These are phyloP conservation scores for Didymella sp. DNA, from an alignment of 2,329 filamentous ascomycete species.

Conservation along the genomic window DNA sequence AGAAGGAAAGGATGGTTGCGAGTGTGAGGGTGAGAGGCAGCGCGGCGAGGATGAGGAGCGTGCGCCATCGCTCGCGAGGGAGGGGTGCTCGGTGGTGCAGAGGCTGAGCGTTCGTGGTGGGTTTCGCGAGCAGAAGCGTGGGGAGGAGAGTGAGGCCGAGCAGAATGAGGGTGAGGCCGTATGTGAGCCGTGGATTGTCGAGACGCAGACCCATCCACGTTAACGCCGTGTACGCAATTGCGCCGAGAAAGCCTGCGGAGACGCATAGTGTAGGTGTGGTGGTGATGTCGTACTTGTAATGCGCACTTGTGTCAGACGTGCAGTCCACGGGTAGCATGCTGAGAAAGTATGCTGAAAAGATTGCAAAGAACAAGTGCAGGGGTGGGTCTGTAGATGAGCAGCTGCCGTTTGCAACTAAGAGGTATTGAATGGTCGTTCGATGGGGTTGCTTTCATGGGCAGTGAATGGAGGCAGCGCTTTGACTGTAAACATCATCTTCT, in stretches of 20 bases:
- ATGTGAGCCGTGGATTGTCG: background rate
- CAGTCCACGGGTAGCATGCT: no score
- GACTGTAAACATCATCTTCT: no score
- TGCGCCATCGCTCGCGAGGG: no score
- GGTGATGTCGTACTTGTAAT: slow-evolving; percentile 36
- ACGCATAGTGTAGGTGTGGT: slow-evolving; percentile 46
- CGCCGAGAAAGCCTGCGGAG: slow-evolving; percentile 26
- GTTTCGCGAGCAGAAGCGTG: slow-evolving; percentile 16
- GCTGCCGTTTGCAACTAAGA: background rate
- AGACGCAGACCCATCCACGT: slow-evolving; percentile 4
- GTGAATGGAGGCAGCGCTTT: background rate
- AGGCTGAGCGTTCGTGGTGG: no score
- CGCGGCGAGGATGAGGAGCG: background rate
- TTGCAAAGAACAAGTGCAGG: background rate
- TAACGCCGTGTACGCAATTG: slow-evolving; percentile 21
- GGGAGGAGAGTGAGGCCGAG: slow-evolving; percentile 10
- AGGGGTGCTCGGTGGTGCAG: no score
- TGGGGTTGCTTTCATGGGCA: no score
- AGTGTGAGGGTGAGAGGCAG: slow-evolving; percentile 2
- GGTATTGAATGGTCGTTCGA: background rate
- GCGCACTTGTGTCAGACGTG: no score
- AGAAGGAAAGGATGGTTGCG: slow-evolving; percentile 21
- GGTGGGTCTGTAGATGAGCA: background rate
- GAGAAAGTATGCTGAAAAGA: background rate
- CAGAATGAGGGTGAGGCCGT: slow-evolving; percentile 9